Base-by-base conservation (phyloP, 768 basidiomycete genomes). In the Xerocomus potaroensis region DNA sequence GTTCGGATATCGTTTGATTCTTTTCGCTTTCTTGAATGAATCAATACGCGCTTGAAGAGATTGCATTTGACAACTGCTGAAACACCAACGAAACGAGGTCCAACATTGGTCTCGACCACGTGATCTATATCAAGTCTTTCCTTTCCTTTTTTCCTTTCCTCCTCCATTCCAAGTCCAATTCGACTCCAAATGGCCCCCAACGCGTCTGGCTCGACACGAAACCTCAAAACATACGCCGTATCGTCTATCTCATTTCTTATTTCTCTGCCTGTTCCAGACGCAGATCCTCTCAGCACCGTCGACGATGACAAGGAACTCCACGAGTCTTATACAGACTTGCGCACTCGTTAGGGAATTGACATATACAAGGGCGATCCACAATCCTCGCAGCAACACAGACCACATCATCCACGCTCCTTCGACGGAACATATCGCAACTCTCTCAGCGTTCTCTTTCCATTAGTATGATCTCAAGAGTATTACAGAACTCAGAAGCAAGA, bases 321-420 rank as follows among this genome's bases (percentile, higher is more conserved):
- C n/a, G 88, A 91, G 57, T 87, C 87, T 0, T 91, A 91, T 54
- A 68, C 79, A 10, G 80, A 84, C 41, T 65, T 91, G 38, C 81
- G 90, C 12, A 68, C 70, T n/a, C 76, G 88, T 16, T 90, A 84
- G 84, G 88, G 88, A 3, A 83, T 91, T 0, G 88, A 91, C 58
- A 73, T 79, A 29, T 83, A 84, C 1, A 88, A 89, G 57, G 84
- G 86, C 53, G 85, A 87, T 47, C 79, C 77, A 14, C 75, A 69
- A 34, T 70, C 62, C 9, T 52, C 51, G 26, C 62, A 61, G 19
- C 35, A 51, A 51, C 47, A 26, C 37, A 40, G 1, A 11, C 34
- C 3, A 6, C 37, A 8, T 37, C 8, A 1, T 38, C 49, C 8
- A 49, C 47, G 0, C 53, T 48, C 18, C 39, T 55, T 27, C 52